Base-by-base conservation (phyloP, 345 rosid species). In the Brassica juncea region DNA sequence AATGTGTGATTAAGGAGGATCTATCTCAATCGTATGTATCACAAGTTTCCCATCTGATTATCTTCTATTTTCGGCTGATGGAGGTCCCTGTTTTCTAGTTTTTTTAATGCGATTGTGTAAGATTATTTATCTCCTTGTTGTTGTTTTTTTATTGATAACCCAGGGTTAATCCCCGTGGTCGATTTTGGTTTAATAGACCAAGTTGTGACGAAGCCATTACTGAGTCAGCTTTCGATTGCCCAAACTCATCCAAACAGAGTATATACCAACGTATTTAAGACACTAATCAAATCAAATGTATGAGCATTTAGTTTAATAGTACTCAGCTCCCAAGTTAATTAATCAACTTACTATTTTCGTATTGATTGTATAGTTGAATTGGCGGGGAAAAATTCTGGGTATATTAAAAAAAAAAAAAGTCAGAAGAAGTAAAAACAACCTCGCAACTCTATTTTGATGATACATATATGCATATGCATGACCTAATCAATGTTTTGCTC, bases 261-360 rank as follows among this genome's bases (percentile, higher is more conserved):
- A 16, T 52, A 58, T 68, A 67, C 5, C 6, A 68, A 60, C 37
- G 15, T 44, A 11, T 44, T 11, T 44, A 11, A 44, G n/a, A 25
- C 35, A 77, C 7, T 15, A 14, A 52, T 30, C 65, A 64, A 64
- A 71, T 58, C 55, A 11, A 32, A 15, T 61, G 34, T 44, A 30
- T 57, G 23, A 7, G 7, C 16, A 69, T 34, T 49, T 61, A 32
- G 28, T 70, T 32, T 61, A 44, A 60, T 44, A 23, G 25, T 23
- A 47, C 35, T 49, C 30, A 77, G 0, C 30, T 44, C 62, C 35
- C 12, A 44, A 44, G 3, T 69, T 30, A 52, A 59, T 49, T 32
- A 62, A 77, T 62, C 30, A 70, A 68, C 34, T 76, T 44, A 37
- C 44, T 49, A 32, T 23, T 70, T 32, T 77, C 62, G 62, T 78